Percentiles rank a stretch among this genome's conserved stretches.
Evolutionary conservation across 2,329 filamentous ascomycete species (phyloP).

Genomic region (Aureobasidium subglaciale): DNA sequence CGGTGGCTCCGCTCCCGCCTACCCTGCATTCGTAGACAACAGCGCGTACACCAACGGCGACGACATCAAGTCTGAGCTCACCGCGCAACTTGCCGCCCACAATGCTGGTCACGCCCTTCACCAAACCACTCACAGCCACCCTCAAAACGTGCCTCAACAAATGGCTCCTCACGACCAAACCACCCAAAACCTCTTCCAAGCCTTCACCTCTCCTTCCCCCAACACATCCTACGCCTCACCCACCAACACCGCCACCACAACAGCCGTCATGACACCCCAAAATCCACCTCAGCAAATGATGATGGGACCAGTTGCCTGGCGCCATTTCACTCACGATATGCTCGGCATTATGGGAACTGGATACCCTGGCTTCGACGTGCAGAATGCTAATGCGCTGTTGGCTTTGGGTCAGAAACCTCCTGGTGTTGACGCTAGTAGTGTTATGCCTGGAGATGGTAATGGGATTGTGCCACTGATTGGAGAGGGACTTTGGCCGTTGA

Average conservation of each 20-base stretch:
- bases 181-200: slow-evolving; percentile 11
- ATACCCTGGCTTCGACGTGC: slow-evolving; percentile 31
- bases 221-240: slow-evolving; percentile 4
- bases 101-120: slow-evolving; percentile 17
- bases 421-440: slow-evolving; percentile 2
- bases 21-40: slow-evolving; percentile 18
- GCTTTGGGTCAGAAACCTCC: slow-evolving; percentile 27
- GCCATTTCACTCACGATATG: slow-evolving; percentile 27
- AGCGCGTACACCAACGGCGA: slow-evolving; percentile 14
- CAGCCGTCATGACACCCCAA: slow-evolving; percentile 11
- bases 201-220: slow-evolving; percentile 13
- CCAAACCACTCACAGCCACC: slow-evolving; percentile 16
- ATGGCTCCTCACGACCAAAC: slow-evolving; percentile 11
- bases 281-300: slow-evolving; percentile 16
- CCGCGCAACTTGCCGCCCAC: slow-evolving; percentile 19
- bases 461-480: neutral
- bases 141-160: slow-evolving; percentile 12
- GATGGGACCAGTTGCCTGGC: slow-evolving; percentile 26
- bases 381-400: slow-evolving; percentile 34
- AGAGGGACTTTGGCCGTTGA: slow-evolving; percentile 11
- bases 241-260: neutral
- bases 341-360: slow-evolving; percentile 10
- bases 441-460: slow-evolving; percentile 10
- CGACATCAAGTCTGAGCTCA: slow-evolving; percentile 18
- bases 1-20: slow-evolving; percentile 21